Evolutionary conservation across 169 alveolate species (phyloP).

Genomic region (Eimeria acervulina): DNA sequence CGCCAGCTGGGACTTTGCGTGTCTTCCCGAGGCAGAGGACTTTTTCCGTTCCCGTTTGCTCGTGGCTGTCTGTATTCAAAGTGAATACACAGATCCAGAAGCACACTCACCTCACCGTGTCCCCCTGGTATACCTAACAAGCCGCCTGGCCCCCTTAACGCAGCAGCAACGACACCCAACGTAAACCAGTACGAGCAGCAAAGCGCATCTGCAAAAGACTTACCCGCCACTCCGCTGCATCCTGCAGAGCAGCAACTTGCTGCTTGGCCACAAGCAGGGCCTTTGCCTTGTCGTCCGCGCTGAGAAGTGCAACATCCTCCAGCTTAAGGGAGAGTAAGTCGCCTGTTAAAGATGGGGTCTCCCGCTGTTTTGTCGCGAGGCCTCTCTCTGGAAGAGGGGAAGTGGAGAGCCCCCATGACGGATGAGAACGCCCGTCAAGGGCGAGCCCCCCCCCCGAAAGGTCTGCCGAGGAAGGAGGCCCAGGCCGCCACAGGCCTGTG

Average conservation of each 20-base stretch:
- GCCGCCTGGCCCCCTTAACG: not conserved
- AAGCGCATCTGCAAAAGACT: not conserved
- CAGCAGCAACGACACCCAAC: not conserved
- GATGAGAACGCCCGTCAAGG: conserved; percentile 38
- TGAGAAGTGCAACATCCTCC: conserved; percentile 60
- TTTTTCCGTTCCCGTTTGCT: conserved; percentile 75
- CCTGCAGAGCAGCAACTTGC: conserved; percentile 69
- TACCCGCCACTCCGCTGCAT: conserved; percentile 73
- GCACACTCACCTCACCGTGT: not conserved
- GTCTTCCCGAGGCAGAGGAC: conserved; percentile 76
- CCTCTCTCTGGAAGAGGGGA: conserved; percentile 61
- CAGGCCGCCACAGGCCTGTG: conserved; percentile 64
- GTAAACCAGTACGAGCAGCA: not conserved
- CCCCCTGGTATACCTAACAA: not conserved
- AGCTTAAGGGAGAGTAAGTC: conserved; percentile 40
- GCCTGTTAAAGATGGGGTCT: conserved; percentile 32
- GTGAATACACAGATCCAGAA: not conserved
- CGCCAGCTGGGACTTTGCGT: conserved; percentile 71
- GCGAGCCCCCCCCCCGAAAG: conserved; percentile 19
- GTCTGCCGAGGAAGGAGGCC: conserved; percentile 54
- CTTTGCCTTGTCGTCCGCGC: conserved; percentile 68
- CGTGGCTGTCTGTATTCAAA: conserved; percentile 73
- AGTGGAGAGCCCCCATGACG: conserved; percentile 28
- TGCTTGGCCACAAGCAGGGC: conserved; percentile 69
- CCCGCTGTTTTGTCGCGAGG: conserved; percentile 19